phyloP scores from a whole-genome alignment of 192 early-diverging fungal genomes.

The Backusella mclennaniae region DNA sequence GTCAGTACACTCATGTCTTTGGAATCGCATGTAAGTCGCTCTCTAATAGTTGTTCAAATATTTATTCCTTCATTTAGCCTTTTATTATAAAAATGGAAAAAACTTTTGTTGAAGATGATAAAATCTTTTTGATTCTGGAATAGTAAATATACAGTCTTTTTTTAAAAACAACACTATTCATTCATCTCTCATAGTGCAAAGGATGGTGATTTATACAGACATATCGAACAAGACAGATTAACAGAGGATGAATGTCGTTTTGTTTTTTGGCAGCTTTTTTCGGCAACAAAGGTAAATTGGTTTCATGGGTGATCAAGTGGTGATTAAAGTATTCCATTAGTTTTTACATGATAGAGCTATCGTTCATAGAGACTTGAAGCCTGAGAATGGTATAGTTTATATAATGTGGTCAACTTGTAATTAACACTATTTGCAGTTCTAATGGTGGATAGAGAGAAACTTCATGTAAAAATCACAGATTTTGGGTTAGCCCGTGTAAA shows the following conservation, averaged over 20 bases:
- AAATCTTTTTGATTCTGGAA: conserved; percentile 20
- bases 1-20: conserved; percentile 12
- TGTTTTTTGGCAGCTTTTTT: conserved; percentile 77
- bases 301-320: too few relatives aligned
- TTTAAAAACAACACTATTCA: neutral
- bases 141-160: conserved; percentile 7
- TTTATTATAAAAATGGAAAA: conserved; percentile 17
- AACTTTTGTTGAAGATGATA: conserved; percentile 2
- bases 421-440: conserved; percentile 26
- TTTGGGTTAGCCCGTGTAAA: conserved; percentile 83
- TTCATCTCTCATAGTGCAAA: conserved; percentile 49
- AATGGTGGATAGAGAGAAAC: conserved; percentile 41
- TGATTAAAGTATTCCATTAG: conserved; percentile 19
- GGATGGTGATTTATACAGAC: conserved; percentile 93
- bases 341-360: conserved; percentile 84
- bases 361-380: conserved; percentile 92
- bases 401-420: too few relatives aligned
- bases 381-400: conserved; percentile 49
- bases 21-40: conserved; percentile 6
- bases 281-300: conserved; percentile 59
- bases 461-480: conserved; percentile 85
- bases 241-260: conserved; percentile 75
- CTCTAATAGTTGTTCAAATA: too few relatives aligned
- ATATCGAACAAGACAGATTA: conserved; percentile 74
- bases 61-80: neutral